Percentiles rank a stretch among this genome's conserved stretches.
phyloP scores from a whole-genome alignment of 352 stramenopile species.

The Phytophthora rubi region DNA sequence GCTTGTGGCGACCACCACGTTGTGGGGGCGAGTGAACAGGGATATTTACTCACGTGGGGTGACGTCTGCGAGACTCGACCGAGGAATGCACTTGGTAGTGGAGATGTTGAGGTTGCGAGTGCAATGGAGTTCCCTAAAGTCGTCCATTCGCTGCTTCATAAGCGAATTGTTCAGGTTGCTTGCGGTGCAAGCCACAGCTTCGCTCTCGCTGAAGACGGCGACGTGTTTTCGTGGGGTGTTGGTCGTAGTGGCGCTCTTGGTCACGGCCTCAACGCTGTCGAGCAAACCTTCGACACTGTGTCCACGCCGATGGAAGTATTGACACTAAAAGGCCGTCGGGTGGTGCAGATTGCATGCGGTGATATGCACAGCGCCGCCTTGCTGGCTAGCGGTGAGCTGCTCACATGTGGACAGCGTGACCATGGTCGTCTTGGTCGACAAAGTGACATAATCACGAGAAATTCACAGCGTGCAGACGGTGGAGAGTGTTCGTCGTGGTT shows the following conservation, averaged over 20 bases:
- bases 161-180: slow-evolving; percentile 61
- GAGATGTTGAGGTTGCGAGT: not conserved
- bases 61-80: slow-evolving; percentile 48
- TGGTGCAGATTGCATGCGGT: slow-evolving; percentile 59
- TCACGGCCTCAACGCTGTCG: slow-evolving; percentile 46
- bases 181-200: slow-evolving; percentile 72
- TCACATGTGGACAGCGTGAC: slow-evolving; percentile 69
- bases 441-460: slow-evolving; percentile 8
- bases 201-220: slow-evolving; percentile 63
- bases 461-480: not conserved
- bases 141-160: slow-evolving; percentile 60
- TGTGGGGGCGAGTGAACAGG: slow-evolving; percentile 72
- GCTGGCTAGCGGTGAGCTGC: slow-evolving; percentile 45
- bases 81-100: slow-evolving; percentile 20
- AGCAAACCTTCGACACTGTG: slow-evolving; percentile 41
- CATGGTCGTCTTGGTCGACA: slow-evolving; percentile 61
- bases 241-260: slow-evolving; percentile 62
- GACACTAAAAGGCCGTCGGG: slow-evolving; percentile 44
- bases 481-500: slow-evolving; percentile 52
- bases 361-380: slow-evolving; percentile 68
- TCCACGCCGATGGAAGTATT: slow-evolving; percentile 62
- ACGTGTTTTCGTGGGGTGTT: slow-evolving; percentile 73
- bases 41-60: slow-evolving; percentile 82
- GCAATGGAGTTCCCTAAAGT: slow-evolving; percentile 26
- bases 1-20: slow-evolving; percentile 67